Evolutionary conservation across 2,329 filamentous ascomycete species (phyloP).

Genomic region (Botrytis fragariae): DNA sequence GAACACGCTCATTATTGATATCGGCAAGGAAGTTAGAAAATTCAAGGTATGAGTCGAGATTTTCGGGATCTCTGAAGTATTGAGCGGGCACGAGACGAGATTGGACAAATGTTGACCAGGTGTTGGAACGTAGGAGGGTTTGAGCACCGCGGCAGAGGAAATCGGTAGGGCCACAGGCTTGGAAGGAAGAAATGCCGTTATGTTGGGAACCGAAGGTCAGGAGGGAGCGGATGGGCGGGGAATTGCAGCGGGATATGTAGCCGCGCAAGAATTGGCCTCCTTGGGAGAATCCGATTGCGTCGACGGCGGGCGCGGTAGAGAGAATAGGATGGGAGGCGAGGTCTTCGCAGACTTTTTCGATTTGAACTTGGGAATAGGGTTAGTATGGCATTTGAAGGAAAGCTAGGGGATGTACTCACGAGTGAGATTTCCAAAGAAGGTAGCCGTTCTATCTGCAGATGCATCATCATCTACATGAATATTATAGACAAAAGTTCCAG

Average conservation of each 20-base stretch:
- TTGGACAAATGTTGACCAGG: slow-evolving; percentile 79
- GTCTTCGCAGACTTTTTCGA: slow-evolving; percentile 73
- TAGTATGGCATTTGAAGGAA: not conserved
- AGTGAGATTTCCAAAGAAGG: slow-evolving; percentile 88
- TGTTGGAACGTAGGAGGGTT: slow-evolving; percentile 73
- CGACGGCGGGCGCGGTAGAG: slow-evolving; percentile 76
- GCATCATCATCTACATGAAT: slow-evolving; percentile 65
- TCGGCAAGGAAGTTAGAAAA: slow-evolving; percentile 88
- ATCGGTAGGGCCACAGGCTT: slow-evolving; percentile 68
- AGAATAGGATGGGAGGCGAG: slow-evolving; percentile 75
- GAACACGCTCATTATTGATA: slow-evolving; percentile 84
- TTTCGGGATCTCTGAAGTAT: slow-evolving; percentile 76
- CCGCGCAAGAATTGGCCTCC: slow-evolving; percentile 94
- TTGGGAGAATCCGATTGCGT: slow-evolving; percentile 92
- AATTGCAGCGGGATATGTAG: slow-evolving; percentile 84
- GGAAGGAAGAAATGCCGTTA: slow-evolving; percentile 82
- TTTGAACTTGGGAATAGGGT: slow-evolving; percentile 48
- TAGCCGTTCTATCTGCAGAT: slow-evolving; percentile 71
- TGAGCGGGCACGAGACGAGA: slow-evolving; percentile 82
- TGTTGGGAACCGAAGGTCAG: slow-evolving; percentile 72
- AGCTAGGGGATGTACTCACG: not conserved
- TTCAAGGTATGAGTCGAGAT: slow-evolving; percentile 72
- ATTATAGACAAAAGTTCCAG: slow-evolving; percentile 80
- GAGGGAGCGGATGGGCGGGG: slow-evolving; percentile 54
- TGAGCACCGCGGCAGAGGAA: slow-evolving; percentile 80